Percentiles rank a stretch among this genome's conserved stretches.
Conservation (phyloP, 2,329 filamentous ascomycete genomes). For the Trichoderma atrobrunneum region DNA sequence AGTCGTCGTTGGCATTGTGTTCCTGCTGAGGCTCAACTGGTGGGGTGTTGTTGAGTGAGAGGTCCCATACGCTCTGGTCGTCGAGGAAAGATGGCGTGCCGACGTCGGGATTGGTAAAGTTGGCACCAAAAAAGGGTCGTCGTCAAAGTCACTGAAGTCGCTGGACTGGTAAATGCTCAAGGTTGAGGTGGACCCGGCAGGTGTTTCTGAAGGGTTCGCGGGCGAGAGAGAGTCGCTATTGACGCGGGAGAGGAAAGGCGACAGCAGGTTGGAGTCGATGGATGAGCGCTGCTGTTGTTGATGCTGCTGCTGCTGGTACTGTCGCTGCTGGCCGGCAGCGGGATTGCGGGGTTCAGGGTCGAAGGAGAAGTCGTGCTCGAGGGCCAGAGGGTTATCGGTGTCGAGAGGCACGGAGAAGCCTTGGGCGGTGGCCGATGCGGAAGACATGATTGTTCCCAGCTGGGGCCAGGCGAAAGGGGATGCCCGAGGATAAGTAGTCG, state of each 20-base stretch:
- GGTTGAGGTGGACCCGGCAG: conserved; percentile 48
- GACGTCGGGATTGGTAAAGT: conserved; percentile 44
- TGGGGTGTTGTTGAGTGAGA: conserved; percentile 11
- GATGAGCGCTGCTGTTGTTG: conserved; percentile 30
- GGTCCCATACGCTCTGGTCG: conserved; percentile 27
- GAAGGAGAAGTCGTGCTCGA: conserved; percentile 34
- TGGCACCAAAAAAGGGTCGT: conserved; percentile 52
- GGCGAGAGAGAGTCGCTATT: conserved; percentile 33
- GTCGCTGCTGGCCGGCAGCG: conserved; percentile 21
- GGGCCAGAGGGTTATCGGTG: conserved; percentile 30
- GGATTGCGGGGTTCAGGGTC: conserved; percentile 34
- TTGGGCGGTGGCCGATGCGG: conserved; percentile 41
- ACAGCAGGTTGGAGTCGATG: conserved; percentile 39
- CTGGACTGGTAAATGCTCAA: conserved; percentile 50
- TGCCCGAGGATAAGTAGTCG: conserved; percentile 23
- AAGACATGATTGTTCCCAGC: conserved; percentile 40
- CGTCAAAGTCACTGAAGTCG: conserved; percentile 46
- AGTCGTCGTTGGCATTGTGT: conserved; percentile 24
- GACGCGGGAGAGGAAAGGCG: conserved; percentile 43
- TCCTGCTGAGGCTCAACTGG: conserved; percentile 11
- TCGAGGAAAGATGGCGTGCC: conserved; percentile 47
- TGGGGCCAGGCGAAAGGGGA: conserved; percentile 7
- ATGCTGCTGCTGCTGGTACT: neutral
- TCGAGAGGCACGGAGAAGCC: conserved; percentile 39
- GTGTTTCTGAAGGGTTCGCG: conserved; percentile 41